Evolutionary conservation across 352 stramenopile genomes (phyloP).

Genomic region (Phytophthora rubi): DNA sequence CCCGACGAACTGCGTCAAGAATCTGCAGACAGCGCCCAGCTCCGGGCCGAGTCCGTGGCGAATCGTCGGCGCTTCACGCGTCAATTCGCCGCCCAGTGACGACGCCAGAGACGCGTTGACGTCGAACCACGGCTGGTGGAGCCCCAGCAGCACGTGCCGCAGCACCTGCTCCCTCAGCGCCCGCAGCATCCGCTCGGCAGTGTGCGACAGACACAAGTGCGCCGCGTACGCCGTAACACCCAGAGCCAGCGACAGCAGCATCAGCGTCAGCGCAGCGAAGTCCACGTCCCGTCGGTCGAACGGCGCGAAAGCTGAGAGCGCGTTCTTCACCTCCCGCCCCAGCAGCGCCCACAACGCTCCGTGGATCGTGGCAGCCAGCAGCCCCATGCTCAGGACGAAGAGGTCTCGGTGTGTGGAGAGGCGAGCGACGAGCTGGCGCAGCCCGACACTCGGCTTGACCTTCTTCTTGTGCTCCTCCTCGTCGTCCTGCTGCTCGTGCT

Average conservation of each 20-base stretch:
- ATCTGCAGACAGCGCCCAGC: conserved; percentile 23
- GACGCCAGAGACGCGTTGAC: conserved; percentile 1
- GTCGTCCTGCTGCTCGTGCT: neutral
- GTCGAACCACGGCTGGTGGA: conserved; percentile 34
- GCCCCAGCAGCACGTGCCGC: conserved; percentile 27
- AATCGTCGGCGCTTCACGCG: conserved; percentile 25
- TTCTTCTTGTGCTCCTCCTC: conserved; percentile 8
- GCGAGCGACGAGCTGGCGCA: conserved; percentile 20
- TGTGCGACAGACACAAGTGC: conserved; percentile 35
- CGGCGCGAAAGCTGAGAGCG: conserved; percentile 22
- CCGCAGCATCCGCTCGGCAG: conserved; percentile 21
- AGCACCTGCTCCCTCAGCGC: conserved; percentile 30
- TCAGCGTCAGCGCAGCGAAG: conserved; percentile 22
- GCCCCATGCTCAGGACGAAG: conserved; percentile 30
- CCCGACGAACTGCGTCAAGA: conserved; percentile 25
- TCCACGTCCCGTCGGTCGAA: conserved; percentile 23
- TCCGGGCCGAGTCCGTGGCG: conserved; percentile 27
- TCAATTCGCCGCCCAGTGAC: conserved; percentile 16
- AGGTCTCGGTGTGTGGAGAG: conserved; percentile 24
- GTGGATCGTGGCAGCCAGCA: conserved; percentile 30
- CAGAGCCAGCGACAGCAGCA: conserved; percentile 27
- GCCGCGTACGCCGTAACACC: conserved; percentile 29
- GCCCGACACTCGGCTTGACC: conserved; percentile 1
- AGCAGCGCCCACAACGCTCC: conserved; percentile 24
- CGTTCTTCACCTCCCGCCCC: conserved; percentile 2